phyloP scores from a whole-genome alignment of 495 filamentous ascomycete species.

The Penicillium longicatenatum region DNA sequence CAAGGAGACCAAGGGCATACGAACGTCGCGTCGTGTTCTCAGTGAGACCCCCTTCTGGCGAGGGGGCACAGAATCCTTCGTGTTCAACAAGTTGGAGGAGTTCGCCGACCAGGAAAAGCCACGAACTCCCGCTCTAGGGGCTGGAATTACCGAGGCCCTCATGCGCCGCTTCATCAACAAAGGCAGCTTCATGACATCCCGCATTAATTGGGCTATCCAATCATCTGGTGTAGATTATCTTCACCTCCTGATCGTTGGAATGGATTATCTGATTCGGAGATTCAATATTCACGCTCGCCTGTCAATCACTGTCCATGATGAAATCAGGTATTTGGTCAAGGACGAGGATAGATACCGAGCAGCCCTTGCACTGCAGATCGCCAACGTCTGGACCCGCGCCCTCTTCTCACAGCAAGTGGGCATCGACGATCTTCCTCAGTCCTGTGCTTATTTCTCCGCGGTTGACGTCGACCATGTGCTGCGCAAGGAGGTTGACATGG shows the following conservation, averaged over 20 bases:
- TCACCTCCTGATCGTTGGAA: constrained; percentile 87
- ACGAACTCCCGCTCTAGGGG: constrained; percentile 89
- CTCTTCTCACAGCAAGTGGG: constrained; percentile 98
- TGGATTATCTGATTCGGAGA: constrained; percentile 90
- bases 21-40: constrained; percentile 67
- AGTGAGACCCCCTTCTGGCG: constrained; percentile 85
- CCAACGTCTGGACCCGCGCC: constrained; percentile 94
- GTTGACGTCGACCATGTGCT: constrained; percentile 93
- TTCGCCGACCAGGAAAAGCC: constrained; percentile 94
- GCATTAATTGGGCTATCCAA: constrained; percentile 99
- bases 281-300: constrained; percentile 84
- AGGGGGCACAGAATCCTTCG: constrained; percentile 93
- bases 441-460: constrained; percentile 92
- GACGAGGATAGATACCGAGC: constrained; percentile 84
- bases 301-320: constrained; percentile 94
- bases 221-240: constrained; percentile 97
- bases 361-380: constrained; percentile 88
- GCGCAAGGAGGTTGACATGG: constrained; percentile 96
- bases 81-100: constrained; percentile 97
- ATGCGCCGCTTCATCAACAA: constrained; percentile 84
- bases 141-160: constrained; percentile 94
- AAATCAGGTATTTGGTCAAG: constrained; percentile 90
- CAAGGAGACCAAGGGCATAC: constrained; percentile 82
- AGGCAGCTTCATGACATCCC: constrained; percentile 90
- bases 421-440: constrained; percentile 91